Conservation (phyloP, 768 basidiomycete genomes). For the Plicaturopsis crispa region DNA sequence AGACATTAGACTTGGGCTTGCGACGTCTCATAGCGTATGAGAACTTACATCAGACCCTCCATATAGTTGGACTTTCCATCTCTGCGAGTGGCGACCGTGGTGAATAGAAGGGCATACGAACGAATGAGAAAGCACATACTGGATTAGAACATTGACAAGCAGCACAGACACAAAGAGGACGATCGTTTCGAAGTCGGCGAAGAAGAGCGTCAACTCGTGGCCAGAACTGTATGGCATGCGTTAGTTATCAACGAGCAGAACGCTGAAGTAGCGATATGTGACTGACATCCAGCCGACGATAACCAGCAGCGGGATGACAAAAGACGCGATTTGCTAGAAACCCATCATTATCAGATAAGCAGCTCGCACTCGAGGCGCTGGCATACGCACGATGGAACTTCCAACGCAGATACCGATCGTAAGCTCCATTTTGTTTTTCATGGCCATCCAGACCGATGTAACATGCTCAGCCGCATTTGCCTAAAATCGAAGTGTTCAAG, state of each 20-base stretch:
- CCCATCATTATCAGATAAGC: neutral
- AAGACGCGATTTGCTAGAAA: slow-evolving; percentile 72
- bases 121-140: slow-evolving; percentile 30
- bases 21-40: slow-evolving; percentile 27
- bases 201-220: slow-evolving; percentile 74
- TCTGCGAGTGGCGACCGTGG: slow-evolving; percentile 27
- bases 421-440: slow-evolving; percentile 65
- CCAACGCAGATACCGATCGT: slow-evolving; percentile 79
- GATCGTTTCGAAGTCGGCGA: slow-evolving; percentile 86
- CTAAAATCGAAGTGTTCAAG: slow-evolving; percentile 21
- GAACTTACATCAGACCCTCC: slow-evolving; percentile 72
- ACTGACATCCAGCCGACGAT: slow-evolving; percentile 82
- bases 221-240: slow-evolving; percentile 35
- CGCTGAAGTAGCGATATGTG: slow-evolving; percentile 8
- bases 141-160: slow-evolving; percentile 78
- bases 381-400: slow-evolving; percentile 62
- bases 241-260: slow-evolving; percentile 4
- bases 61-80: slow-evolving; percentile 89
- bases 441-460: slow-evolving; percentile 83
- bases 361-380: neutral
- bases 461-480: slow-evolving; percentile 84
- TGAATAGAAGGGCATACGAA: slow-evolving; percentile 1
- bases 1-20: neutral
- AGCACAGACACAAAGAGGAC: slow-evolving; percentile 82
- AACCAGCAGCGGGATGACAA: slow-evolving; percentile 83